Evolutionary conservation across 331 rosid genomes (phyloP).

Genomic region (Rosa hybrid): DNA sequence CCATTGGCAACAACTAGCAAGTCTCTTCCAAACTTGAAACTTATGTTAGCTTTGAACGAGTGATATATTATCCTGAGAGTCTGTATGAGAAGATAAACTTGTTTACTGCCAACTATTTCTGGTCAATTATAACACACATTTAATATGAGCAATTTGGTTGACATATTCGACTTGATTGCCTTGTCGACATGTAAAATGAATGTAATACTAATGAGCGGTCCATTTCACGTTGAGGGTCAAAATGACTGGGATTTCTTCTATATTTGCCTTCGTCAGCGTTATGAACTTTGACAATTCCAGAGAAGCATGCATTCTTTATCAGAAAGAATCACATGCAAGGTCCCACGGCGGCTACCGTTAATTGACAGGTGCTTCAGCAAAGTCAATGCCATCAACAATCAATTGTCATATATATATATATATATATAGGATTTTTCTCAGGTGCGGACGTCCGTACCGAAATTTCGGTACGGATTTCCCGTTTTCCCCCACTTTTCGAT

Average conservation of each 20-base stretch:
- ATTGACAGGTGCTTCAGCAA: not conserved
- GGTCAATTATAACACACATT: not conserved
- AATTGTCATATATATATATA: too few relatives aligned
- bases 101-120: not conserved
- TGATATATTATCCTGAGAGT: not conserved
- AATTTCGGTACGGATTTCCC: too few relatives aligned
- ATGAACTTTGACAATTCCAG: not conserved
- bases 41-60: too few relatives aligned
- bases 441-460: too few relatives aligned
- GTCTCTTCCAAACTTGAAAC: not conserved
- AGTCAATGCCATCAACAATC: not conserved
- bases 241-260: not conserved
- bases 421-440: too few relatives aligned
- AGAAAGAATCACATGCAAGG: not conserved
- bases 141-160: too few relatives aligned
- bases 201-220: not conserved
- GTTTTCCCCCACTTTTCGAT: too few relatives aligned
- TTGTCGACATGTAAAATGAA: not conserved
- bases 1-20: slow-evolving; percentile 1
- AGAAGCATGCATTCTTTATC: not conserved
- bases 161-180: not conserved
- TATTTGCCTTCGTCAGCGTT: not conserved
- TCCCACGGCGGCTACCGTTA: not conserved
- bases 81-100: not conserved
- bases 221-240: not conserved